These are phyloP conservation scores for Zizania palustris DNA, from an alignment of 202 grass and related monocot species.

Conservation along the genomic window DNA sequence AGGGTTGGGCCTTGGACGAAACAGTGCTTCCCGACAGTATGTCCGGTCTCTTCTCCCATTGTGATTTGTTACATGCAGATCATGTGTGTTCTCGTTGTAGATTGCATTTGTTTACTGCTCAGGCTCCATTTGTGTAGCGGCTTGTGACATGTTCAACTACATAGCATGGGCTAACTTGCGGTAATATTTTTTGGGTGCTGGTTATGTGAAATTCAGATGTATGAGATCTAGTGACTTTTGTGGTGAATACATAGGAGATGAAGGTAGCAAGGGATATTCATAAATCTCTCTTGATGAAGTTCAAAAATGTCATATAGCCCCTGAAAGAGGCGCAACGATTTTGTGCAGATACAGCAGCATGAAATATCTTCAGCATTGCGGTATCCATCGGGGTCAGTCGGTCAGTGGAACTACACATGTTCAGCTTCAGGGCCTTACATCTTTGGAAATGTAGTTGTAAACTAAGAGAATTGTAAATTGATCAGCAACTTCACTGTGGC, in stretches of 20 bases:
- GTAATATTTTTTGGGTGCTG: constrained; percentile 6
- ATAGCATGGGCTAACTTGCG: neutral
- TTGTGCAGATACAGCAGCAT: neutral
- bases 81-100: constrained; percentile 2
- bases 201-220: constrained; percentile 1
- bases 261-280: neutral
- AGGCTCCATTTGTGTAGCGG: constrained; percentile 9
- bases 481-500: constrained; percentile 5
- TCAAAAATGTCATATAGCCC: neutral
- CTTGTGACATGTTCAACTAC: neutral
- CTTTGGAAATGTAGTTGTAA: constrained; percentile 23
- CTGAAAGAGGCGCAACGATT: neutral
- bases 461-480: constrained; percentile 46
- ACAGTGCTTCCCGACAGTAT: constrained; percentile 67
- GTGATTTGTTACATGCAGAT: constrained; percentile 50
- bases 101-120: constrained; percentile 27
- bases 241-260: constrained; percentile 23
- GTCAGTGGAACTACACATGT: neutral
- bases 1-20: constrained; percentile 74
- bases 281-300: neutral
- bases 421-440: constrained; percentile 14
- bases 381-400: neutral
- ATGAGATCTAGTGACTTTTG: constrained; percentile 17
- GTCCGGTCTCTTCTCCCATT: constrained; percentile 69
- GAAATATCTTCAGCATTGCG: neutral